phyloP scores from a whole-genome alignment of 257 asterid genomes.

The Penstemon newberryi region DNA sequence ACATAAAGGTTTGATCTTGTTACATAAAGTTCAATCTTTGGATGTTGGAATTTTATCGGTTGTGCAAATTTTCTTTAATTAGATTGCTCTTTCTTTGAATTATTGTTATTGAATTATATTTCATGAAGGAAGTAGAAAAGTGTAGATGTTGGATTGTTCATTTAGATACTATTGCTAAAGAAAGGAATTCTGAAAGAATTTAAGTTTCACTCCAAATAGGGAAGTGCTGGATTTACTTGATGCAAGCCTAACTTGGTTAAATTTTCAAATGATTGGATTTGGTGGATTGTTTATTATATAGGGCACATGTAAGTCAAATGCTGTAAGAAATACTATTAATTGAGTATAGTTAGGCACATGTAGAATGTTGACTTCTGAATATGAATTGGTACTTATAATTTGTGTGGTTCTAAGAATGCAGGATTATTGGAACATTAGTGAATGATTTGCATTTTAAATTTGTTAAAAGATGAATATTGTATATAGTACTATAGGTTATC shows the following conservation, averaged over 20 bases:
- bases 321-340: not conserved
- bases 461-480: too few relatives aligned
- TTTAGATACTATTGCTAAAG: slow-evolving; percentile 15
- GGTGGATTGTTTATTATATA: not conserved
- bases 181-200: slow-evolving; percentile 19
- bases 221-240: slow-evolving; percentile 2
- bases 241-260: not conserved
- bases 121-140: not conserved
- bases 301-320: not conserved
- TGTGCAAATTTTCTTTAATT: slow-evolving; percentile 16
- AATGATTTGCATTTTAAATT: not conserved
- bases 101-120: not conserved
- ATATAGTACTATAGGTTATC: too few relatives aligned
- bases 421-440: not conserved
- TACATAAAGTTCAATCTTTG: slow-evolving; percentile 14
- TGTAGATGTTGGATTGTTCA: not conserved
- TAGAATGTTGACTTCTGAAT: slow-evolving; percentile 20
- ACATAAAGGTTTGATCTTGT: slow-evolving; percentile 27
- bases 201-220: slow-evolving; percentile 4
- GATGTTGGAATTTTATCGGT: slow-evolving; percentile 21
- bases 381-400: slow-evolving; percentile 1
- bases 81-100: not conserved
- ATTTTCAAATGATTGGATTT: not conserved
- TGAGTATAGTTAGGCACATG: not conserved
- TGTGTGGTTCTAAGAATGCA: not conserved